phyloP scores from a whole-genome alignment of 2,329 filamentous ascomycete species.

The Pseudogymnoascus verrucosus region DNA sequence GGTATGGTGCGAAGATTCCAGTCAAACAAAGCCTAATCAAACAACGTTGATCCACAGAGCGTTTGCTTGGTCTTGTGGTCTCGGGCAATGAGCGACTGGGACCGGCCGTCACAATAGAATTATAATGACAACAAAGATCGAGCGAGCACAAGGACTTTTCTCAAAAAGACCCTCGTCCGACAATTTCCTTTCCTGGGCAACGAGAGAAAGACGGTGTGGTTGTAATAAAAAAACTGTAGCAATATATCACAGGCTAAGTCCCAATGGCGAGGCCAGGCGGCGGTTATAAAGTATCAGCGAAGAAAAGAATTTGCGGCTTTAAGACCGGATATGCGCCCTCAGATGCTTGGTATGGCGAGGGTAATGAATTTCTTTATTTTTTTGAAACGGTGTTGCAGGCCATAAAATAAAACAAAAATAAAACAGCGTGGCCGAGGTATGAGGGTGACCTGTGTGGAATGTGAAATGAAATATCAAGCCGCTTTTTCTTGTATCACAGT shows the following conservation, averaged over 20 bases:
- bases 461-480: constrained; percentile 6
- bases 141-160: neutral
- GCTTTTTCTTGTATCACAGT: neutral
- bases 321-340: neutral
- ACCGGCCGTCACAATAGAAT: neutral
- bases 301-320: neutral
- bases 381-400: neutral
- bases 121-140: neutral
- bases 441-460: neutral
- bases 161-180: neutral
- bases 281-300: neutral
- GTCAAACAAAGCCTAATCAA: constrained; percentile 2
- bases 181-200: neutral
- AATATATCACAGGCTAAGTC: neutral
- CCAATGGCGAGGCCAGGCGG: neutral
- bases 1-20: neutral
- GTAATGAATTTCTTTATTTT: neutral
- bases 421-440: constrained; percentile 3
- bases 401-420: constrained; percentile 7
- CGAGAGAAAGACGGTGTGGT: neutral
- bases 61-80: constrained; percentile 4
- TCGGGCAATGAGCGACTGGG: constrained; percentile 1
- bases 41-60: constrained; percentile 5
- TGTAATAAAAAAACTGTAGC: neutral
- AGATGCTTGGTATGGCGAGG: neutral